Evolutionary conservation across 768 basidiomycete species (phyloP).

Genomic region (Rhizopogon vinicolor): DNA sequence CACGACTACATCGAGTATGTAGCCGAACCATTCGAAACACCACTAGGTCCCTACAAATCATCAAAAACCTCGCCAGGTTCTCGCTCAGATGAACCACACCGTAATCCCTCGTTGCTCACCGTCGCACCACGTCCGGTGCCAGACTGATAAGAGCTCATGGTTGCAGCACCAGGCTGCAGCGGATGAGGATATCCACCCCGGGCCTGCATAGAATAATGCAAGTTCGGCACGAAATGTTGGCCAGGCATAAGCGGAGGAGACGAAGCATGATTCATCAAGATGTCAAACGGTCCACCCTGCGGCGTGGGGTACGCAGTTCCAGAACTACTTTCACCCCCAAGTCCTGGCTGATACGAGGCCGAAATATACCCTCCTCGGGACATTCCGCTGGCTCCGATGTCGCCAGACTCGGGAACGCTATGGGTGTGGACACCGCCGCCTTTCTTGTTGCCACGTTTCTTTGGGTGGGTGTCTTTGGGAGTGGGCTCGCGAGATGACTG

Average conservation of each 20-base stretch:
- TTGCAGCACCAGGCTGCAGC: not conserved
- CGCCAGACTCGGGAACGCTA: conserved; percentile 11
- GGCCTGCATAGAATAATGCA: not conserved
- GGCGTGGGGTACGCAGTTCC: conserved; percentile 9
- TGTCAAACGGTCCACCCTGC: not conserved
- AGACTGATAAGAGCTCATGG: not conserved
- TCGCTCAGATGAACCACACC: not conserved
- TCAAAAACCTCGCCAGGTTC: not conserved
- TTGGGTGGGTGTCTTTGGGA: not conserved
- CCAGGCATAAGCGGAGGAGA: not conserved
- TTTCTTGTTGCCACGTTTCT: not conserved
- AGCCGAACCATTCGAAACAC: not conserved
- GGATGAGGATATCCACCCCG: not conserved
- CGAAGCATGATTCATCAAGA: not conserved
- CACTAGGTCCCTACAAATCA: not conserved
- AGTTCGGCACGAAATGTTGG: not conserved
- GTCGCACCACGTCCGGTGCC: not conserved
- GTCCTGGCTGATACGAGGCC: conserved; percentile 14
- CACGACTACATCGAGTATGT: no score
- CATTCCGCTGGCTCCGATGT: conserved; percentile 15
- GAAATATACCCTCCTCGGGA: conserved; percentile 7
- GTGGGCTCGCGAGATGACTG: not conserved
- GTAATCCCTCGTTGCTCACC: not conserved
- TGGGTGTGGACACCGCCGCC: conserved; percentile 12
- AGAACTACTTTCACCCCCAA: conserved; percentile 14